phyloP scores from a whole-genome alignment of 202 grass and related monocot species.

The Panicum virgatum region DNA sequence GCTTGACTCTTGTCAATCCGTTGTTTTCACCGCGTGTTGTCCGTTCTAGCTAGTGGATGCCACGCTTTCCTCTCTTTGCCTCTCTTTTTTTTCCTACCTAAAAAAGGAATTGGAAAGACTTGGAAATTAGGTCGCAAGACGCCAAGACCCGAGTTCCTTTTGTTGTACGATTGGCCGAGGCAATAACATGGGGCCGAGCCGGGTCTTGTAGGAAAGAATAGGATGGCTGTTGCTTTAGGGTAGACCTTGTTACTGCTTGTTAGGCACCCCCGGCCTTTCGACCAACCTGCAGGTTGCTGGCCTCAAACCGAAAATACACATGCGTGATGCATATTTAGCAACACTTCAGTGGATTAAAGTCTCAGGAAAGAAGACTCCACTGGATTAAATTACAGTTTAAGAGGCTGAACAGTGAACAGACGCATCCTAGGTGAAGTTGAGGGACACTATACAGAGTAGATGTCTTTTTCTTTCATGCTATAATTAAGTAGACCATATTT shows the following conservation, averaged over 20 bases:
- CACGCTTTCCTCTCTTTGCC: neutral
- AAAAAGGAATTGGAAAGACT: neutral
- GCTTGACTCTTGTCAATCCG: neutral
- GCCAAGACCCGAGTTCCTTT: neutral
- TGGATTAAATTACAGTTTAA: neutral
- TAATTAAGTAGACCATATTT: neutral
- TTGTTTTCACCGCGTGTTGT: neutral
- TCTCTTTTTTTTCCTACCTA: neutral
- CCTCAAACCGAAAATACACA: neutral
- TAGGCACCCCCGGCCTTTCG: neutral
- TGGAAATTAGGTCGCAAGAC: neutral
- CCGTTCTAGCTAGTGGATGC: neutral
- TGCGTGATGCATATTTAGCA: neutral
- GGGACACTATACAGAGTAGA: neutral
- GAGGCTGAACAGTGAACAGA: neutral
- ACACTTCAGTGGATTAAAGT: neutral
- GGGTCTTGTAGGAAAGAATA: neutral
- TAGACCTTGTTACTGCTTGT: neutral
- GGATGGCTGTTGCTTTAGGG: neutral
- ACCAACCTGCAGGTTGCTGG: neutral
- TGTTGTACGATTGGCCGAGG: neutral
- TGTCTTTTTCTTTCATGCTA: neutral
- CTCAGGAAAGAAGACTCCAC: neutral
- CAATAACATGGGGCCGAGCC: neutral
- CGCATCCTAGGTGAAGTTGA: neutral